A percentile compares a stretch with the other conserved stretches of the same genome.
These are phyloP conservation scores for Starmerella tilneyi DNA, from an alignment of 805 yeast genomes.

Conservation along the genomic window DNA sequence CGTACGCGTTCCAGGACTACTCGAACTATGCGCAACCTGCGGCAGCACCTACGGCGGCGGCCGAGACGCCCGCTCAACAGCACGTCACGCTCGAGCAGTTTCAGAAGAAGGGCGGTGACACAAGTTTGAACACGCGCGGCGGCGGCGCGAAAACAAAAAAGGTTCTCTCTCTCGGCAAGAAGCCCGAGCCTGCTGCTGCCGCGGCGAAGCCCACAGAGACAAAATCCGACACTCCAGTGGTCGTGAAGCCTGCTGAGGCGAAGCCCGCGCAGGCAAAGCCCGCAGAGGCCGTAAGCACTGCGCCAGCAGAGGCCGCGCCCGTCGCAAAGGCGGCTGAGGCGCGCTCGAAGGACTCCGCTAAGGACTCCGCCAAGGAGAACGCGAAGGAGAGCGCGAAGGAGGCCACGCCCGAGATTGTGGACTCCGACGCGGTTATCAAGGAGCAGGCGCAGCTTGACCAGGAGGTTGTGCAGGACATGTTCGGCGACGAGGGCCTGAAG, in stretches of 20 bases:
- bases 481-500: conserved; percentile 50
- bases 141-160: conserved; percentile 15
- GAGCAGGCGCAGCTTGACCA: conserved; percentile 39
- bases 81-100: conserved; percentile 26
- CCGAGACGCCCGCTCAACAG: conserved; percentile 12
- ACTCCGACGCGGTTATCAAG: conserved; percentile 24
- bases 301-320: background rate
- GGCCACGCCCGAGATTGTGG: conserved; percentile 16
- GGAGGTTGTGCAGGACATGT: conserved; percentile 81
- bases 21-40: conserved; percentile 24
- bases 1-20: conserved; percentile 26
- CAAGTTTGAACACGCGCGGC: conserved; percentile 25
- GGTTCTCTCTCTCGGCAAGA: conserved; percentile 23
- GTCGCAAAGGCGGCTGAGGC: too few species aligned
- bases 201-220: conserved; percentile 1
- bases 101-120: conserved; percentile 22
- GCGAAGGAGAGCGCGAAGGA: background rate
- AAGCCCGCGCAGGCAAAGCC: conserved; percentile 6
- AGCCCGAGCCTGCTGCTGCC: conserved; percentile 12
- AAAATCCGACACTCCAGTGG: too few species aligned
- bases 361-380: background rate
- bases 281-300: too few species aligned
- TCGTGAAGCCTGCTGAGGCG: too few species aligned
- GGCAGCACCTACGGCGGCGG: conserved; percentile 2
- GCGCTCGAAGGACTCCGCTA: too few species aligned